Evolutionary conservation across 2,329 filamentous ascomycete species (phyloP).

Genomic region (Aspergillus brunneoviolaceus): DNA sequence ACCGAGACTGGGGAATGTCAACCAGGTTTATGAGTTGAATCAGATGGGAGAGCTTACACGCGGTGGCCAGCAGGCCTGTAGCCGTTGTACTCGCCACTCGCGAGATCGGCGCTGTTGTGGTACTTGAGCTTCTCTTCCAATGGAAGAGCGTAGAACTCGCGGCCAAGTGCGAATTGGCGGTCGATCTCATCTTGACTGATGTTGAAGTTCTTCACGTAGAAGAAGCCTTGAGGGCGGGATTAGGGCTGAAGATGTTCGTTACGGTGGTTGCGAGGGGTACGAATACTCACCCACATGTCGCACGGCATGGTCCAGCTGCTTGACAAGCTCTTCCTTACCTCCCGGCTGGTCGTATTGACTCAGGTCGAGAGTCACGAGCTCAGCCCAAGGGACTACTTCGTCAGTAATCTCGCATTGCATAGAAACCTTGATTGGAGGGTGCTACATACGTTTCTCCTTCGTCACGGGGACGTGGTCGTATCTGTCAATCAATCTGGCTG

Average conservation of each 20-base stretch:
- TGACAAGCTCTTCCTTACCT: constrained; percentile 55
- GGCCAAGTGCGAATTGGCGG: constrained; percentile 61
- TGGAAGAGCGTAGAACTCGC: constrained; percentile 58
- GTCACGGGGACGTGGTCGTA: constrained; percentile 51
- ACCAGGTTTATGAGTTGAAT: constrained; percentile 10
- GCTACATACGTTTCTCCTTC: constrained; percentile 38
- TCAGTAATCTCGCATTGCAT: constrained; percentile 14
- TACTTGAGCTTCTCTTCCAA: constrained; percentile 61
- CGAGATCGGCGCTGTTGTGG: constrained; percentile 46
- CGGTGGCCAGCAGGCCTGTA: constrained; percentile 52
- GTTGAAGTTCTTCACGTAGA: constrained; percentile 64
- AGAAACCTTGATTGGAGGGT: not conserved
- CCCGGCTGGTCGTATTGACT: constrained; percentile 54
- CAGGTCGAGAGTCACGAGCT: constrained; percentile 59
- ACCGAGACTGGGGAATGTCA: constrained; percentile 24
- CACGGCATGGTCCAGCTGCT: constrained; percentile 57
- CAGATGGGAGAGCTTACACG: constrained; percentile 20
- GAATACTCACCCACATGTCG: constrained; percentile 40
- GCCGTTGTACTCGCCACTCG: constrained; percentile 58
- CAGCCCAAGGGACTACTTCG: constrained; percentile 49
- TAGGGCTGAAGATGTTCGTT: not conserved
- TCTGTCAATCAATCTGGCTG: constrained; percentile 33
- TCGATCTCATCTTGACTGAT: constrained; percentile 61
- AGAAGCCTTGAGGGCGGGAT: constrained; percentile 50
- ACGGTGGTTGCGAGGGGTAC: not conserved